A percentile compares a stretch with the other conserved stretches of the same genome.
These are phyloP conservation scores for Rosa hybrid DNA, from an alignment of 331 rosid species.

Conservation along the genomic window DNA sequence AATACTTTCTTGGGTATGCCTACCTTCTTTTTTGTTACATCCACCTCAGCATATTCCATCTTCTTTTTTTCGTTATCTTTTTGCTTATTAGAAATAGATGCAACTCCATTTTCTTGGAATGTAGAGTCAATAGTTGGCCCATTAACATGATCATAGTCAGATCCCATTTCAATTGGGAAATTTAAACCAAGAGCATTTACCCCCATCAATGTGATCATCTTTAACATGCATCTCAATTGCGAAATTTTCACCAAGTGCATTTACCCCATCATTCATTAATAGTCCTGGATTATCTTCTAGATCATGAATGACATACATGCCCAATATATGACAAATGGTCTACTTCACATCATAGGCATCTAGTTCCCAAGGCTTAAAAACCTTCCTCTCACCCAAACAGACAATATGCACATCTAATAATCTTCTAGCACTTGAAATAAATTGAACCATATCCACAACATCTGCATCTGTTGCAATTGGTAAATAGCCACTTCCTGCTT, in stretches of 20 bases:
- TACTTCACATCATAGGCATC: neutral
- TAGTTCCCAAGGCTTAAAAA: neutral
- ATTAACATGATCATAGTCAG: no score
- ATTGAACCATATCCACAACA: neutral
- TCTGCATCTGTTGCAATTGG: neutral
- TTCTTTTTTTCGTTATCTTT: neutral
- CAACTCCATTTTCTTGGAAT: no score
- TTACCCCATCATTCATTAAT: neutral
- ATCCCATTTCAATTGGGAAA: no score
- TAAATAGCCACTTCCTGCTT: neutral
- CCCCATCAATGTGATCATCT: neutral
- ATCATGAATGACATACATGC: neutral
- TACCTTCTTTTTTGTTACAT: no score
- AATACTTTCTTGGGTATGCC: no score
- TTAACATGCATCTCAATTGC: no score
- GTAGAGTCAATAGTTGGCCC: no score
- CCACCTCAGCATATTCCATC: neutral
- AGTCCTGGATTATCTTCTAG: no score
- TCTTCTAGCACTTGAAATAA: neutral
- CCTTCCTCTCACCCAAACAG: neutral
- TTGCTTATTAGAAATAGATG: no score
- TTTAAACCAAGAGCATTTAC: neutral
- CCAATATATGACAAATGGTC: neutral
- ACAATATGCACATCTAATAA: neutral
- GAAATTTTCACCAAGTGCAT: no score